A percentile compares a stretch with the other conserved stretches of the same genome.
Conservation (phyloP, 2,329 filamentous ascomycete species). For the Ophiosphaerella herpotricha region DNA sequence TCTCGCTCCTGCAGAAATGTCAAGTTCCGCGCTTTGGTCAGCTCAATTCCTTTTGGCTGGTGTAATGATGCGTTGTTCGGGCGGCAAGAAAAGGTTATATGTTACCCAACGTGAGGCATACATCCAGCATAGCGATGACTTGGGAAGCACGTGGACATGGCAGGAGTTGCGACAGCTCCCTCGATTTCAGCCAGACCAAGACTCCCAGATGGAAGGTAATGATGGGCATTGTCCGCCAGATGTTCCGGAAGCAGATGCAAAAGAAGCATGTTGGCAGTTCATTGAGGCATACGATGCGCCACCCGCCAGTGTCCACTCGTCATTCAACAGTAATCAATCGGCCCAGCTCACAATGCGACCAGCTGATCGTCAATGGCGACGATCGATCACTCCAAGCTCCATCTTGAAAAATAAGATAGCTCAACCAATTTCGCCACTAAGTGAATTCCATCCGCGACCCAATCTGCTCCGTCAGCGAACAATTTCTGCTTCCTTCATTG, state of each 20-base stretch:
- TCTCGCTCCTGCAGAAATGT: constrained; percentile 71
- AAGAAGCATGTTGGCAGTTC: constrained; percentile 71
- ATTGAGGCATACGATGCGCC: constrained; percentile 66
- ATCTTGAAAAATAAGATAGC: constrained; percentile 37
- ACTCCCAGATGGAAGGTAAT: constrained; percentile 38
- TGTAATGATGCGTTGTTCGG: constrained; percentile 72
- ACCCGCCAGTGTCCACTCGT: constrained; percentile 51
- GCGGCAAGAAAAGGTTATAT: constrained; percentile 68
- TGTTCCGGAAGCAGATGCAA: constrained; percentile 64
- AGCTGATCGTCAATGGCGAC: constrained; percentile 39
- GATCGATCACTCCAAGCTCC: constrained; percentile 41
- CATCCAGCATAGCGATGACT: constrained; percentile 64
- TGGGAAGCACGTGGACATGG: constrained; percentile 68
- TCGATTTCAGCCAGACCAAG: constrained; percentile 56
- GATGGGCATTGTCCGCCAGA: constrained; percentile 46
- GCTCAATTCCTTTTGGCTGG: constrained; percentile 70
- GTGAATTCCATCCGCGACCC: constrained; percentile 37
- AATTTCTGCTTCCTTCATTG: constrained; percentile 34
- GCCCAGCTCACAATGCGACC: constrained; percentile 41
- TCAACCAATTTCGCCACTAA: constrained; percentile 44
- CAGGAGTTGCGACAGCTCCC: constrained; percentile 67
- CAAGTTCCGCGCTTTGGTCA: constrained; percentile 73
- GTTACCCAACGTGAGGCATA: constrained; percentile 78
- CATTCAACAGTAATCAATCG: constrained; percentile 48
- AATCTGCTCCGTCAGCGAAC: constrained; percentile 31